Evolutionary conservation across 2,329 filamentous ascomycete genomes (phyloP).

Genomic region (Colletotrichum costaricense): DNA sequence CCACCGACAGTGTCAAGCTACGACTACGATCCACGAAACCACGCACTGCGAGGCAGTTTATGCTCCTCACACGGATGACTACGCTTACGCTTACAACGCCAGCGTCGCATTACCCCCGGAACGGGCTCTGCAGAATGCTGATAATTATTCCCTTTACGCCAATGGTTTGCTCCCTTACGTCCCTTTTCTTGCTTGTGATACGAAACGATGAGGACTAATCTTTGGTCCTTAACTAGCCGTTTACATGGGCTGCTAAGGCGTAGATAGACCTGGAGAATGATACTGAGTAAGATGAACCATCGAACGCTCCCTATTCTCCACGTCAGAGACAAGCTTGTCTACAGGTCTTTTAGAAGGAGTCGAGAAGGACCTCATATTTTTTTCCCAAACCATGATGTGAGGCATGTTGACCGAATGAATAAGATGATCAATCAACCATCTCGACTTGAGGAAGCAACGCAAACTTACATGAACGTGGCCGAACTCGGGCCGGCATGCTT

Average conservation of each 20-base stretch:
- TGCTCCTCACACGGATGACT: constrained; percentile 37
- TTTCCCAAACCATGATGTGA: too few relatives aligned
- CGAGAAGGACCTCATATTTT: too few relatives aligned
- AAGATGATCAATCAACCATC: background rate
- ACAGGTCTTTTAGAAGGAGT: background rate
- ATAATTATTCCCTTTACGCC: constrained; percentile 38
- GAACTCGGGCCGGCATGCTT: background rate
- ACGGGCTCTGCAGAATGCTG: constrained; percentile 37
- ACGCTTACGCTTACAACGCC: constrained; percentile 37
- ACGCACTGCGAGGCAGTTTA: constrained; percentile 39
- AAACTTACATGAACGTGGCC: background rate
- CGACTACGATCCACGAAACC: constrained; percentile 40
- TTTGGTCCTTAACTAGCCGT: background rate
- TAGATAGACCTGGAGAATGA: background rate
- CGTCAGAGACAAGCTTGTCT: background rate
- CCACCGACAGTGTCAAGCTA: constrained; percentile 38
- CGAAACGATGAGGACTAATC: background rate
- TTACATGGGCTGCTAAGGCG: background rate
- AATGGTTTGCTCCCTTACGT: background rate
- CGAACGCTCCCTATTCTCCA: background rate
- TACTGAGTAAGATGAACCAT: background rate
- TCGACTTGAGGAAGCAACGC: background rate
- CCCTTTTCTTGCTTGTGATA: background rate
- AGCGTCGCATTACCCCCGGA: constrained; percentile 30
- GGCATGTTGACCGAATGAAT: background rate